Conservation (phyloP, 2,329 filamentous ascomycete species). For the Phaeophleospora eucalypticola region DNA sequence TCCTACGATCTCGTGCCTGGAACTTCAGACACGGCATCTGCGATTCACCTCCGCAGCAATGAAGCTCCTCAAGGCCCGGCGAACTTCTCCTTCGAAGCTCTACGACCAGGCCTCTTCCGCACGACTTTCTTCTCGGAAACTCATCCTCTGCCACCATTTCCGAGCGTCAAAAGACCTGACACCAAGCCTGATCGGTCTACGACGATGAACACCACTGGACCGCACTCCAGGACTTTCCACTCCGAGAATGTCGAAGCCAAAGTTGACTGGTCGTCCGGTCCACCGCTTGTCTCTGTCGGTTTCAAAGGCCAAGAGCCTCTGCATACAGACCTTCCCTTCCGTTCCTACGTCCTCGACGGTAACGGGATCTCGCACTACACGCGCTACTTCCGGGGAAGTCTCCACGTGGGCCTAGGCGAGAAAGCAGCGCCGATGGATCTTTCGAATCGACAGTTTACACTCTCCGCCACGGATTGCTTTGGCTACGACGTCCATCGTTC, state of each 20-base stretch:
- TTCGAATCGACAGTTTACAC: conserved; percentile 59
- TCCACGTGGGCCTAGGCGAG: conserved; percentile 68
- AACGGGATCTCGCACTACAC: conserved; percentile 63
- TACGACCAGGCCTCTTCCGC: conserved; percentile 61
- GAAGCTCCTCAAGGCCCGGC: conserved; percentile 41
- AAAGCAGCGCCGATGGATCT: conserved; percentile 71
- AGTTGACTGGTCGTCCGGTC: conserved; percentile 53
- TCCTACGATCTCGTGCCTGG: conserved; percentile 33
- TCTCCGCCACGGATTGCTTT: conserved; percentile 68
- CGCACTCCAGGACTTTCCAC: conserved; percentile 33
- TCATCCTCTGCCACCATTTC: conserved; percentile 63
- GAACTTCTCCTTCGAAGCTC: conserved; percentile 59
- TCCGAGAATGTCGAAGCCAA: conserved; percentile 50
- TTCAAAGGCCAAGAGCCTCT: conserved; percentile 51
- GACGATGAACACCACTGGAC: conserved; percentile 23
- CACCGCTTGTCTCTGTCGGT: conserved; percentile 56
- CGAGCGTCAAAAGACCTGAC: conserved; percentile 51
- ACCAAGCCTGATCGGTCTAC: conserved; percentile 4
- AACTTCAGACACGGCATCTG: conserved; percentile 21
- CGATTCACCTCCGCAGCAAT: conserved; percentile 42
- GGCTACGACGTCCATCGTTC: conserved; percentile 68
- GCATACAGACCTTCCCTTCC: conserved; percentile 59
- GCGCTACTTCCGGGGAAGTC: conserved; percentile 56
- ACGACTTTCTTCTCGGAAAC: conserved; percentile 61
- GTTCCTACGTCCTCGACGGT: conserved; percentile 62